Conservation (phyloP, 805 yeast genomes). For the Candida tallmaniae region DNA sequence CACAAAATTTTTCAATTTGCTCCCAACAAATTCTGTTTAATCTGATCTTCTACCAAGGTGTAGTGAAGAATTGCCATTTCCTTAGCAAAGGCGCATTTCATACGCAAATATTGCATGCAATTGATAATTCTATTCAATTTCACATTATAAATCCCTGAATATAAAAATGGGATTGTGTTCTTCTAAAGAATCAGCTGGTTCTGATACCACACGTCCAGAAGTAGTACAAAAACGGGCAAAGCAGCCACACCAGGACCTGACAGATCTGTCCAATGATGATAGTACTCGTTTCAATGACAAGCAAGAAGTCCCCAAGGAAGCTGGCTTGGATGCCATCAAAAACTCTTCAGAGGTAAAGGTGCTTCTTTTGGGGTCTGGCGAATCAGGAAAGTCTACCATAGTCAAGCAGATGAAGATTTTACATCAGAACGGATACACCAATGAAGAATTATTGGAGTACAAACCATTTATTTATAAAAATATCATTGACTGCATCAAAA, state of each 20-base stretch:
- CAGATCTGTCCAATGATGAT: constrained; percentile 12
- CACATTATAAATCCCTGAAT: too few relatives aligned
- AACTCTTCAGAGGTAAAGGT: constrained; percentile 54
- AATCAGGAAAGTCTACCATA: constrained; percentile 76
- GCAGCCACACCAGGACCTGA: constrained; percentile 3
- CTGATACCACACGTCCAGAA: constrained; percentile 6
- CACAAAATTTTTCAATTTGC: too few relatives aligned
- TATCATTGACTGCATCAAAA: constrained; percentile 70
- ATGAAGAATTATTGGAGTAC: constrained; percentile 69
- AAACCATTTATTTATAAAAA: constrained; percentile 77
- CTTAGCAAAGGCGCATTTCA: too few relatives aligned
- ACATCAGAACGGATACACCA: constrained; percentile 65
- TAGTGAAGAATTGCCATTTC: too few relatives aligned
- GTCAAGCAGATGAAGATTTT: constrained; percentile 78
- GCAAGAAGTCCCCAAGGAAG: constrained; percentile 6
- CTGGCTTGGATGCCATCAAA: neutral
- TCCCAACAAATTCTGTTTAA: too few relatives aligned
- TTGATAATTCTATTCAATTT: too few relatives aligned
- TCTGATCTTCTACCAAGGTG: too few relatives aligned
- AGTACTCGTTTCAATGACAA: constrained; percentile 12
- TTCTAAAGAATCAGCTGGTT: constrained; percentile 16
- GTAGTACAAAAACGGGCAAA: constrained; percentile 14
- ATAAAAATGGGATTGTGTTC: constrained; percentile 21
- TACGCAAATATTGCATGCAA: too few relatives aligned
- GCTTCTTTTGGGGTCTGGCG: constrained; percentile 82